Percentiles rank a stretch among this genome's conserved stretches.
These are phyloP conservation scores for Pulveroboletus ridleyi DNA, from an alignment of 1,284 basidiomycete species.

Conservation along the genomic window DNA sequence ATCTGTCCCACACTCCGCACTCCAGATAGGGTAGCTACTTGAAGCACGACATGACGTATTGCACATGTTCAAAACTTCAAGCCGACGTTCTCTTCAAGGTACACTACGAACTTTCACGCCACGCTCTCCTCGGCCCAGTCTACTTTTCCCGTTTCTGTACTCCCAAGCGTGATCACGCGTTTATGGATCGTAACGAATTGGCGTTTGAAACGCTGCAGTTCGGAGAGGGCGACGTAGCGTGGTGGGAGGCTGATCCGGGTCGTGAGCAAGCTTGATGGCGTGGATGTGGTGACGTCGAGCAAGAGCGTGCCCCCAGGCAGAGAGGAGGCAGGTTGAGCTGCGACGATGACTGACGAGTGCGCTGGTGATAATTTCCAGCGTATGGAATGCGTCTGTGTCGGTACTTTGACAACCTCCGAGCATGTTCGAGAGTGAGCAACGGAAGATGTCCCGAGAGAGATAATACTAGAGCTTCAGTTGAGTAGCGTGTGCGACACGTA, in stretches of 20 bases:
- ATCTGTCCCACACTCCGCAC: no score
- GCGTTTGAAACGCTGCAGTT: conserved; percentile 86
- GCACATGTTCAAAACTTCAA: conserved; percentile 34
- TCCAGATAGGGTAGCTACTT: no score
- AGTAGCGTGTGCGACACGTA: conserved; percentile 38
- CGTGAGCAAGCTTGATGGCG: conserved; percentile 42
- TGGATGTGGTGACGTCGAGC: conserved; percentile 45
- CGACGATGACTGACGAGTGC: conserved; percentile 71
- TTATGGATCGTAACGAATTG: conserved; percentile 90
- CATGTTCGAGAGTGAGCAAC: background rate
- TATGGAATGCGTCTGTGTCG: conserved; percentile 81
- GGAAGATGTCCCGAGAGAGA: background rate
- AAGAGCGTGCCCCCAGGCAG: conserved; percentile 58
- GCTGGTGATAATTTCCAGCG: conserved; percentile 76
- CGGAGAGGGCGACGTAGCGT: conserved; percentile 79
- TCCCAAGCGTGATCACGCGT: conserved; percentile 85
- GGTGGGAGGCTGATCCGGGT: conserved; percentile 57
- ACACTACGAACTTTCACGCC: conserved; percentile 76
- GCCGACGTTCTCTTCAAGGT: conserved; percentile 76
- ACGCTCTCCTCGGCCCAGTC: conserved; percentile 82
- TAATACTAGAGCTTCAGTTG: background rate
- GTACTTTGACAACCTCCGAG: conserved; percentile 73
- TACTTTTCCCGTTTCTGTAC: conserved; percentile 79
- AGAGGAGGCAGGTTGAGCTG: conserved; percentile 55
- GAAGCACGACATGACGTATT: no score